These are phyloP conservation scores for Apiosordaria backusii DNA, from an alignment of 495 filamentous ascomycete species.

Conservation along the genomic window DNA sequence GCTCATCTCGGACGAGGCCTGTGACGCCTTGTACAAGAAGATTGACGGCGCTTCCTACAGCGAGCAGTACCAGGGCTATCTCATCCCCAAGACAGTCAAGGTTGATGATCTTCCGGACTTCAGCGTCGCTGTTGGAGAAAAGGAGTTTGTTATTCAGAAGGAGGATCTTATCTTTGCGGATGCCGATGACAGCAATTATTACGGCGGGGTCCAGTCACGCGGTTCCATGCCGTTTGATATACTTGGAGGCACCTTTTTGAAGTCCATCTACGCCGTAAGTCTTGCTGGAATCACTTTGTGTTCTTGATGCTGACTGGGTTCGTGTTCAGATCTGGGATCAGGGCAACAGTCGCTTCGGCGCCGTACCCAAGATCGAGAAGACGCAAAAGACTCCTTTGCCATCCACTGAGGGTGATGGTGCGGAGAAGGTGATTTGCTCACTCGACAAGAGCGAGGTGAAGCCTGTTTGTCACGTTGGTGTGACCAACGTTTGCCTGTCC, in stretches of 20 bases:
- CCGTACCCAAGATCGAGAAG: conserved; percentile 60
- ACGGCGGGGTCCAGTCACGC: conserved; percentile 73
- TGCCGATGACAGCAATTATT: conserved; percentile 55
- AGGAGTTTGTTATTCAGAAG: conserved; percentile 66
- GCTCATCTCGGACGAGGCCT: conserved; percentile 62
- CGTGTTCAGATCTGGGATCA: conserved; percentile 65
- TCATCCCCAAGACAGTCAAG: conserved; percentile 58
- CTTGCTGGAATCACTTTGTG: neutral
- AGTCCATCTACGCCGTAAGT: conserved; percentile 71
- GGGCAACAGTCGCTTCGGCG: conserved; percentile 66
- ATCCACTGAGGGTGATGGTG: neutral
- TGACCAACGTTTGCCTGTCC: neutral
- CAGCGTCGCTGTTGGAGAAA: conserved; percentile 63
- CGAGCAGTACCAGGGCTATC: conserved; percentile 60
- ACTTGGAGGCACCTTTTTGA: conserved; percentile 69
- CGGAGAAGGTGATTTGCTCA: neutral
- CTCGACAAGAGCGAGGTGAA: neutral
- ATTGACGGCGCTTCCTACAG: conserved; percentile 69
- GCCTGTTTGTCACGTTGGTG: neutral
- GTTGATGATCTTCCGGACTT: conserved; percentile 60
- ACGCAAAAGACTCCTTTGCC: conserved; percentile 44
- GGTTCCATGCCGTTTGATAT: conserved; percentile 67
- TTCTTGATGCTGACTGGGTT: neutral
- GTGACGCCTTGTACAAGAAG: conserved; percentile 63
- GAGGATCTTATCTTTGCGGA: conserved; percentile 65